A percentile compares a stretch with the other conserved stretches of the same genome.
Conservation (phyloP, 2,329 filamentous ascomycete genomes). For the Calonectria hawksworthii region DNA sequence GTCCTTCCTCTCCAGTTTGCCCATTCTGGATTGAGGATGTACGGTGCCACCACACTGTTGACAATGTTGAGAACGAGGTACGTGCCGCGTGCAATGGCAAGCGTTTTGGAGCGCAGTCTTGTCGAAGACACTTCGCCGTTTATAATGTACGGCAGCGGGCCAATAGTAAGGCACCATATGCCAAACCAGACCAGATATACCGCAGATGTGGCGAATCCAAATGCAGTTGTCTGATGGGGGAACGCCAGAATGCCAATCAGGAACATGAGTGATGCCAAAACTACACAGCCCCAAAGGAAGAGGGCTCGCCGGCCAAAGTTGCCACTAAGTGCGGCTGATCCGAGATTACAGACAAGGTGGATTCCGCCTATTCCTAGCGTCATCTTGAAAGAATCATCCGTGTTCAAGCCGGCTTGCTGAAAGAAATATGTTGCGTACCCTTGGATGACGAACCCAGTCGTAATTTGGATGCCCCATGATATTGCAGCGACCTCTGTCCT, state of each 20-base stretch:
- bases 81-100: slow-evolving; percentile 14
- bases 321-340: slow-evolving; percentile 50
- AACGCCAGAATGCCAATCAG: slow-evolving; percentile 53
- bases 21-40: slow-evolving; percentile 28
- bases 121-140: slow-evolving; percentile 23
- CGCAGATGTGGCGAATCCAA: not conserved
- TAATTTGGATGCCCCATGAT: slow-evolving; percentile 39
- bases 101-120: slow-evolving; percentile 22
- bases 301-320: slow-evolving; percentile 22
- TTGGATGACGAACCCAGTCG: not conserved
- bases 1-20: slow-evolving; percentile 27
- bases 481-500: slow-evolving; percentile 60
- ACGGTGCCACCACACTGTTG: slow-evolving; percentile 24
- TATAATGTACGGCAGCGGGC: slow-evolving; percentile 24
- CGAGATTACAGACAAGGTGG: slow-evolving; percentile 57
- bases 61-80: slow-evolving; percentile 14
- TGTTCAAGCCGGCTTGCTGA: slow-evolving; percentile 49
- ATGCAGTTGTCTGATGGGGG: not conserved
- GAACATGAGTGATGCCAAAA: slow-evolving; percentile 58
- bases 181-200: not conserved
- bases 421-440: slow-evolving; percentile 49
- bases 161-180: slow-evolving; percentile 19
- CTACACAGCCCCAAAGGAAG: slow-evolving; percentile 56
- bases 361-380: slow-evolving; percentile 44
- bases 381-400: slow-evolving; percentile 34